These are phyloP conservation scores for Blastobotrys arbuscula DNA, from an alignment of 1,139 yeast species.

Conservation along the genomic window DNA sequence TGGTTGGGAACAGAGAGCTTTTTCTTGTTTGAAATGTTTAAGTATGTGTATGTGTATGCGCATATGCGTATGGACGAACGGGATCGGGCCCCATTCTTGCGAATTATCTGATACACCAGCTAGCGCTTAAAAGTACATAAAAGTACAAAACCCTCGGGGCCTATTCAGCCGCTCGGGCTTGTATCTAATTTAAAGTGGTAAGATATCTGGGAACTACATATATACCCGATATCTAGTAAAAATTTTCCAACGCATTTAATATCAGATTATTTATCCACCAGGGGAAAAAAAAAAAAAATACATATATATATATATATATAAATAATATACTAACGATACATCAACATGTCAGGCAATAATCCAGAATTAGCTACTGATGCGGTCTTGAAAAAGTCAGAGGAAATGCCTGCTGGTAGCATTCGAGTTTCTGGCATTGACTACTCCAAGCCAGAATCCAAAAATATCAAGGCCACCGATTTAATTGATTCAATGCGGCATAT, in stretches of 20 bases:
- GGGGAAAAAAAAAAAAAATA: neutral
- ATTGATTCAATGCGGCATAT: conserved; percentile 78
- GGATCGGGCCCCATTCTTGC: too few relatives aligned
- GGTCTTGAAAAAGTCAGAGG: conserved; percentile 78
- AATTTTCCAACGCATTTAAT: too few relatives aligned
- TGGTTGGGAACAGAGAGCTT: neutral
- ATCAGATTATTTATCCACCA: too few relatives aligned
- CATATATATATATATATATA: neutral
- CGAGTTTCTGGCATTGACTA: conserved; percentile 87
- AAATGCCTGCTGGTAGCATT: conserved; percentile 73
- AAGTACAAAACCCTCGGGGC: too few relatives aligned
- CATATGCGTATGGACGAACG: too few relatives aligned
- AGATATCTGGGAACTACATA: too few relatives aligned
- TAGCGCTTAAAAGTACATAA: too few relatives aligned
- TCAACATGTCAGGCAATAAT: conserved; percentile 10
- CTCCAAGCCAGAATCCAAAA: conserved; percentile 55
- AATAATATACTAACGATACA: neutral
- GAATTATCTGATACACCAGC: too few relatives aligned
- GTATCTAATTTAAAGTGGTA: too few relatives aligned
- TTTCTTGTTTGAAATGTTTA: neutral
- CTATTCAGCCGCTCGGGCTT: neutral
- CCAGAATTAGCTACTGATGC: conserved; percentile 47
- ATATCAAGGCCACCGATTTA: conserved; percentile 73
- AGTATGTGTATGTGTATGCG: too few relatives aligned
- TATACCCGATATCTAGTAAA: too few relatives aligned